Evolutionary conservation across 148 eudicot species (phyloP), one percentile per base, ranked within the genome.

Genomic region (Camellia granthamiana): DNA sequence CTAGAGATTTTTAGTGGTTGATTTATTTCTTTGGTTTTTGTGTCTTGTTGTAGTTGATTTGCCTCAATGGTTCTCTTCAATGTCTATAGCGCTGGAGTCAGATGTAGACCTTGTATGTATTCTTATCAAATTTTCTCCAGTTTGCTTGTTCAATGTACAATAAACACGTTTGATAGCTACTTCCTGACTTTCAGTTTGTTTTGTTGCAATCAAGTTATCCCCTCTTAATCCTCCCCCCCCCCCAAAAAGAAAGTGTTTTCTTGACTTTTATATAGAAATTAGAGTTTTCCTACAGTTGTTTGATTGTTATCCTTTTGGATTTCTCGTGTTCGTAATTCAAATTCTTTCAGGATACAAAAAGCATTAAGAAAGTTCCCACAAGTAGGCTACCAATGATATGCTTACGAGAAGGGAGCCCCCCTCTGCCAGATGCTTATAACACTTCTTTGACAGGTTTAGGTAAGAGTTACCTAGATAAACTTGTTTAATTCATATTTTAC

Each of bases 321-420:
- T 69, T 81, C 56, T 78, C n/a, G 19, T 69, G 4, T 54, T 74
- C 13, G 19, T 78, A 11, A 68, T 30, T 75, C 43, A 14, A 77
- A 62, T 79, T 79, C 46, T 76, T 87, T 78, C 87, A 95, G 97
- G 91, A 84, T 75, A 77, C 81, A 43, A 68, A 66, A 79, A 81
- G 58, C 19, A 67, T 87, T 38, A 70, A 77, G 43, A 85, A 87
- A 69, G 64, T 81, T 56, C 75, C 90, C 38, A 84, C 72, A 77
- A 86, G 85, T 78, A 81, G 80, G 64, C 78, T 88, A 80, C 98
- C 95, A 41, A 91, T 96, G 79, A 85, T 96, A 81, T 96, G 98
- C 88, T 83, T 95, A 77, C 90, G 98, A 79, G 90, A 93, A 84
- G 98, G 99, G 78, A 91, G 98, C 82, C 92, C 87, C 76, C 97